Conservation (phyloP, 148 eudicot species). For the Selenicereus undatus region DNA sequence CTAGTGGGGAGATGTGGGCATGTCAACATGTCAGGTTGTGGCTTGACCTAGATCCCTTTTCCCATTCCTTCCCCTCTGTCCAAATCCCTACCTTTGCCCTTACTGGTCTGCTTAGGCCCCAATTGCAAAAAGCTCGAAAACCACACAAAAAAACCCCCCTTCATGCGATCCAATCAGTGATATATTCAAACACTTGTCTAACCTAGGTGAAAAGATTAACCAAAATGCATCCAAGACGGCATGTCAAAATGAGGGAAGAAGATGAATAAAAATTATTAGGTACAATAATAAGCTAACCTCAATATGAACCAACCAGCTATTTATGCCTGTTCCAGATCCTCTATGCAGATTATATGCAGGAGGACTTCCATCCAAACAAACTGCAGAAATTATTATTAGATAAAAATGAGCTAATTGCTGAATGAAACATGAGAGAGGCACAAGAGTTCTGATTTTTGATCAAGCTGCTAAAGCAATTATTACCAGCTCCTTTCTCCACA, state of each 20-base stretch:
- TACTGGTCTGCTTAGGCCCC: no score
- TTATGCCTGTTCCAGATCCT: constrained; percentile 53
- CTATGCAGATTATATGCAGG: constrained; percentile 63
- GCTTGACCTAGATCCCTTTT: not conserved
- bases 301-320: constrained; percentile 58
- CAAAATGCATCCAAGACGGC: not conserved
- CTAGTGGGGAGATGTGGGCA: not conserved
- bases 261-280: not conserved
- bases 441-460: not conserved
- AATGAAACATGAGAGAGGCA: not conserved
- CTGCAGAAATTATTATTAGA: constrained; percentile 27
- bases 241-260: not conserved
- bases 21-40: not conserved
- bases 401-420: not conserved
- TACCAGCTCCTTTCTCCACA: constrained; percentile 64
- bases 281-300: constrained; percentile 37
- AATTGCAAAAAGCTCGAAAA: no score
- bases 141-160: no score
- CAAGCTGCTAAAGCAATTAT: not conserved
- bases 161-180: no score
- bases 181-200: not conserved
- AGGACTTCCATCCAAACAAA: constrained; percentile 71
- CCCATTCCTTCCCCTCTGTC: no score
- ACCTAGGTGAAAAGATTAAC: not conserved
- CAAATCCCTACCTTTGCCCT: no score